phyloP scores from a whole-genome alignment of 108 stramenopile species.

The Seminavis robusta region DNA sequence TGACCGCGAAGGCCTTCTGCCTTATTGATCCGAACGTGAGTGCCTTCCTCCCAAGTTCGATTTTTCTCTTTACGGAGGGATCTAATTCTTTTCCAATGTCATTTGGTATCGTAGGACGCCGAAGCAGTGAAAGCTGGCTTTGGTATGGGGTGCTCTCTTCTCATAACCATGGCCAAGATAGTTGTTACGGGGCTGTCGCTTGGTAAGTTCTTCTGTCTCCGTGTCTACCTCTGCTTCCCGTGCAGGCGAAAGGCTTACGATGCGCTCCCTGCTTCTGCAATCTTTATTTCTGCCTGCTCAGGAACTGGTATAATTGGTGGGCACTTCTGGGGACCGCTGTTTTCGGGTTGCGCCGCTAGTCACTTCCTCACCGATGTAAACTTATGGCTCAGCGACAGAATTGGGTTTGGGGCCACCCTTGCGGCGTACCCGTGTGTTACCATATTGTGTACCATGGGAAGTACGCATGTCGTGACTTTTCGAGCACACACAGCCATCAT shows the following conservation, averaged over 20 bases:
- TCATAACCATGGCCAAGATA: constrained; percentile 39
- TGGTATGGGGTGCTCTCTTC: constrained; percentile 30
- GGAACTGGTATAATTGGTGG: constrained; percentile 62
- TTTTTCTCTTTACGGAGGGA: too few relatives aligned
- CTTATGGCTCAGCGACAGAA: neutral
- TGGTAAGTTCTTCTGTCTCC: too few relatives aligned
- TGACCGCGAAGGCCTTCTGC: constrained; percentile 43
- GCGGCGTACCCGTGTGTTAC: constrained; percentile 52
- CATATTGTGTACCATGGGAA: constrained; percentile 57
- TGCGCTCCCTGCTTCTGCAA: too few relatives aligned
- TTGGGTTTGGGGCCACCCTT: constrained; percentile 23
- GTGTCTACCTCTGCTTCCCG: too few relatives aligned
- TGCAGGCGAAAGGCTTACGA: too few relatives aligned
- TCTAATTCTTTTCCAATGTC: too few relatives aligned
- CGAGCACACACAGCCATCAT: constrained; percentile 59
- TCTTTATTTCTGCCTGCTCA: too few relatives aligned
- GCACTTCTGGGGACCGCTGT: constrained; percentile 64
- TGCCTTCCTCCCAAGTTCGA: too few relatives aligned
- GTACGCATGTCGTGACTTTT: constrained; percentile 50
- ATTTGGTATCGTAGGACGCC: too few relatives aligned
- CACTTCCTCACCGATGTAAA: constrained; percentile 41
- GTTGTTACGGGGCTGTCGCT: constrained; percentile 49
- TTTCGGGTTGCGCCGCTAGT: constrained; percentile 44
- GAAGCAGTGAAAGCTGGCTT: constrained; percentile 21
- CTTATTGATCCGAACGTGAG: constrained; percentile 32